phyloP scores from a whole-genome alignment of 2,329 filamentous ascomycete species.

The Neopestalotiopsis rosae region DNA sequence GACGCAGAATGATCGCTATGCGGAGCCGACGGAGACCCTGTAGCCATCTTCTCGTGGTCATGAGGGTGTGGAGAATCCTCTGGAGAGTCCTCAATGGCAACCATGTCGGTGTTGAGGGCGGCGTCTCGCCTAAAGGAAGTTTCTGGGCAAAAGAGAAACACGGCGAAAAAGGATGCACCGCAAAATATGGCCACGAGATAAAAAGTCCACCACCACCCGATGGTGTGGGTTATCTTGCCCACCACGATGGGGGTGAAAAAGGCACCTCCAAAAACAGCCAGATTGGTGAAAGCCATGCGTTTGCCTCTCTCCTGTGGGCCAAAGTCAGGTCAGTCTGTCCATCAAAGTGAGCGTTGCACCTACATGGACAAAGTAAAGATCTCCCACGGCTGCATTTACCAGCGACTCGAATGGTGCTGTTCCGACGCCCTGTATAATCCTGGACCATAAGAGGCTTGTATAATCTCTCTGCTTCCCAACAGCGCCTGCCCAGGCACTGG shows the following conservation, averaged over 20 bases:
- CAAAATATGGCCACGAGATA: conserved; percentile 88
- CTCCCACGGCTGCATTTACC: conserved; percentile 87
- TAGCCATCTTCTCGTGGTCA: conserved; percentile 10
- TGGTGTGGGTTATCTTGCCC: conserved; percentile 77
- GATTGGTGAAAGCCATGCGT: conserved; percentile 80
- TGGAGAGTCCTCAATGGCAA: conserved; percentile 33
- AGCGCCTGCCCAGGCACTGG: conserved; percentile 79
- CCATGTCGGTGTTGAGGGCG: conserved; percentile 72
- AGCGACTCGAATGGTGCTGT: conserved; percentile 89
- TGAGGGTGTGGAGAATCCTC: conserved; percentile 14
- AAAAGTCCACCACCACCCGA: conserved; percentile 90
- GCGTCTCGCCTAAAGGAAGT: conserved; percentile 76
- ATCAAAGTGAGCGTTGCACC: conserved; percentile 32
- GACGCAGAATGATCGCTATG: conserved; percentile 27
- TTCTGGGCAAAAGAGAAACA: conserved; percentile 84
- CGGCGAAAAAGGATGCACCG: conserved; percentile 69
- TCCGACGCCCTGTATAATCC: conserved; percentile 85
- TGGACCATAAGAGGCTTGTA: conserved; percentile 74
- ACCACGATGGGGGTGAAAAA: conserved; percentile 85
- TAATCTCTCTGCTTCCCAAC: conserved; percentile 69
- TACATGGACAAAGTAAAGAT: conserved; percentile 88
- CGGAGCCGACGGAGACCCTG: background rate
- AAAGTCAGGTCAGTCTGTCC: background rate
- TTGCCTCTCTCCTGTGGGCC: conserved; percentile 69
- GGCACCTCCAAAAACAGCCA: conserved; percentile 61